phyloP scores from a whole-genome alignment of 2,329 filamentous ascomycete species.

The Mollisia scopiformis region DNA sequence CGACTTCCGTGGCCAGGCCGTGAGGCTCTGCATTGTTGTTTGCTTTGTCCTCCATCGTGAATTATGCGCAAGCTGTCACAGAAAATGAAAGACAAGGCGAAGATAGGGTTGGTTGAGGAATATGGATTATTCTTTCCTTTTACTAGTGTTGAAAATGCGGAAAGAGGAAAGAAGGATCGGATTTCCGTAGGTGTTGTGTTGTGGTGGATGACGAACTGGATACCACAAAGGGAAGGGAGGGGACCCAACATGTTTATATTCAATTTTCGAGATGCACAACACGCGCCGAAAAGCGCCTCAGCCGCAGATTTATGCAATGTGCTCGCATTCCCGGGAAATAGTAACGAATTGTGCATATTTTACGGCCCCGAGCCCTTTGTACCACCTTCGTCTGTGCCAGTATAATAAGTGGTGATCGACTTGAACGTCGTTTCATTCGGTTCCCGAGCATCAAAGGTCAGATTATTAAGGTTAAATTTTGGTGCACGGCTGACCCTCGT shows the following conservation, averaged over 20 bases:
- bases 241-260: not conserved
- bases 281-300: not conserved
- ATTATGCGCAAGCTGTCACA: not conserved
- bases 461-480: not conserved
- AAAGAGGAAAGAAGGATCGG: too few relatives aligned
- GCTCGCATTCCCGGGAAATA: not conserved
- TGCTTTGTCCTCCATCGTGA: not conserved
- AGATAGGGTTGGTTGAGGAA: not conserved
- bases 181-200: too few relatives aligned
- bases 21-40: not conserved
- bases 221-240: not conserved
- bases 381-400: too few relatives aligned
- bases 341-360: not conserved
- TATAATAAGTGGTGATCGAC: not conserved
- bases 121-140: not conserved
- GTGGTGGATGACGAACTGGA: not conserved
- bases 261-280: not conserved
- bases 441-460: not conserved
- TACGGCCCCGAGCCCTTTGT: not conserved
- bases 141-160: not conserved
- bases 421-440: not conserved
- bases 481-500: too few relatives aligned
- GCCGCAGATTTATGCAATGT: too few relatives aligned
- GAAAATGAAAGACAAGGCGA: not conserved
- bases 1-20: conserved; percentile 1